These are phyloP conservation scores for Ammopiptanthus mongolicus DNA, from an alignment of 306 rosid species.

Conservation along the genomic window DNA sequence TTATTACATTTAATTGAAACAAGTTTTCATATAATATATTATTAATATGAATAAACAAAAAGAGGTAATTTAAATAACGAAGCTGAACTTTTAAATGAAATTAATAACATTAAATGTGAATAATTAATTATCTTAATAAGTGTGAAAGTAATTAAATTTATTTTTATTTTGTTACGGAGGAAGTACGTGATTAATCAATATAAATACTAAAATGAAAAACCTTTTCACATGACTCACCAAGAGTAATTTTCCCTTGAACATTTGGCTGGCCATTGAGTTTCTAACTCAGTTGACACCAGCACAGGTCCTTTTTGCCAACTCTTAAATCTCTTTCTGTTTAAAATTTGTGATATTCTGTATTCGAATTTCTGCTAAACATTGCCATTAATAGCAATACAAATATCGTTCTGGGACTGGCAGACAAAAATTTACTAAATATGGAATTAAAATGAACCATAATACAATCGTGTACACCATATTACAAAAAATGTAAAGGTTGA, in stretches of 20 bases:
- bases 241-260: neutral
- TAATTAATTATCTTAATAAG: too few species aligned
- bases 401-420: neutral
- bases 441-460: conserved; percentile 15
- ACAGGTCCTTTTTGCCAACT: neutral
- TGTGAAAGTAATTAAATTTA: too few species aligned
- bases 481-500: neutral
- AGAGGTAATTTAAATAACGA: too few species aligned
- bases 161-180: too few species aligned
- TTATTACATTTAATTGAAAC: too few species aligned
- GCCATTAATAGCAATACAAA: neutral
- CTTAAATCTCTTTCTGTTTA: neutral
- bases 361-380: neutral
- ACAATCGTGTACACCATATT: conserved; percentile 6
- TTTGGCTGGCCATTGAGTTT: neutral
- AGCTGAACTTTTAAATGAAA: too few species aligned
- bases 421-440: neutral
- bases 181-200: neutral
- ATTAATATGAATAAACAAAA: too few species aligned
- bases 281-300: neutral
- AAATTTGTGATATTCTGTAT: neutral
- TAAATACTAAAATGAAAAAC: neutral
- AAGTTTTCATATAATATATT: too few species aligned
- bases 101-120: too few species aligned
- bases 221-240: neutral